phyloP scores from a whole-genome alignment of 169 alveolate species.

The Plasmodium vivax region DNA sequence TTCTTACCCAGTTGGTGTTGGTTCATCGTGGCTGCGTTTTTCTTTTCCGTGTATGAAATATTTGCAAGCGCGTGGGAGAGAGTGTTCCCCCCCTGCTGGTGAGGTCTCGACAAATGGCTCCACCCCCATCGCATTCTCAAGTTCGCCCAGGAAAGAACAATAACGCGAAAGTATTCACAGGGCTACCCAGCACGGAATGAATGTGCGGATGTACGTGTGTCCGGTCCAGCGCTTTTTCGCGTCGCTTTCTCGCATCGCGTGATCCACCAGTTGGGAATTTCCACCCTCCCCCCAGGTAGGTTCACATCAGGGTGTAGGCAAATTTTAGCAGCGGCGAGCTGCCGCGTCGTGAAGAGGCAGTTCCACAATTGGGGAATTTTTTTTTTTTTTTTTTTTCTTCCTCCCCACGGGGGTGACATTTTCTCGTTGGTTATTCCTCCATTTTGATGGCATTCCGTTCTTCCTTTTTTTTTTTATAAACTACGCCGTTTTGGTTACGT shows the following conservation, averaged over 20 bases:
- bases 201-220: background rate
- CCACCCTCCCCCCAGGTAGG: background rate
- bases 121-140: background rate
- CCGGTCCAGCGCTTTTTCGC: background rate
- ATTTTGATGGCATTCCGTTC: background rate
- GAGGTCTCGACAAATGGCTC: background rate
- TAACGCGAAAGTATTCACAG: background rate
- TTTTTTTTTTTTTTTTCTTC: background rate
- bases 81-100: background rate
- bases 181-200: background rate
- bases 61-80: background rate
- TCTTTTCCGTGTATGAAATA: background rate
- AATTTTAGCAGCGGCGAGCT: background rate
- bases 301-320: background rate
- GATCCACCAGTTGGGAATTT: background rate
- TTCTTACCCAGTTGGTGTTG: background rate
- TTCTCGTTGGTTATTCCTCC: background rate
- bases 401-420: background rate
- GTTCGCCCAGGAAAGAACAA: background rate
- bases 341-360: background rate
- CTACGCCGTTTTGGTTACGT: background rate
- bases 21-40: background rate
- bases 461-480: background rate
- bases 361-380: background rate
- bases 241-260: too few species aligned